Evolutionary conservation across 2,329 filamentous ascomycete species (phyloP).

Genomic region (Aurifilum marmelostoma): DNA sequence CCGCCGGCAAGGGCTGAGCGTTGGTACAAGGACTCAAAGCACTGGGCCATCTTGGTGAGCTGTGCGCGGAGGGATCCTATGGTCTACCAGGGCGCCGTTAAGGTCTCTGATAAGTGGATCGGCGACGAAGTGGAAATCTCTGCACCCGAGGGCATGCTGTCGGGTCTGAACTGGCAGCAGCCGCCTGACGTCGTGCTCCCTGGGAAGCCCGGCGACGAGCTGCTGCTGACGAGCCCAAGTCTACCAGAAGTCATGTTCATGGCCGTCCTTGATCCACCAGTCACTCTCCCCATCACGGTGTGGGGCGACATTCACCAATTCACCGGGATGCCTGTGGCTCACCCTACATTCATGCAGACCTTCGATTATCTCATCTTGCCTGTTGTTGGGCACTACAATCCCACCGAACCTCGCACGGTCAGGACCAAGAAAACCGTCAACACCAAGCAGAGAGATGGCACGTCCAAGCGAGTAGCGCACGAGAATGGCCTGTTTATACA

Average conservation of each 20-base stretch:
- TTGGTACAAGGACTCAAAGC: slow-evolving; percentile 47
- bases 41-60: slow-evolving; percentile 71
- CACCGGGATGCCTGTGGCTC: slow-evolving; percentile 51
- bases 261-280: slow-evolving; percentile 73
- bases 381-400: slow-evolving; percentile 53
- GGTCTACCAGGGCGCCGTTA: slow-evolving; percentile 59
- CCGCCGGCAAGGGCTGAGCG: slow-evolving; percentile 34
- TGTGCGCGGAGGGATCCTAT: slow-evolving; percentile 55
- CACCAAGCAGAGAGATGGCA: slow-evolving; percentile 41
- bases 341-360: slow-evolving; percentile 50
- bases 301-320: slow-evolving; percentile 65
- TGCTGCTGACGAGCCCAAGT: slow-evolving; percentile 53
- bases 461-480: slow-evolving; percentile 45
- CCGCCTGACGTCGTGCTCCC: slow-evolving; percentile 66
- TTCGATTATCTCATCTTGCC: slow-evolving; percentile 65
- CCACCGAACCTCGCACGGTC: slow-evolving; percentile 62
- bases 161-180: slow-evolving; percentile 71
- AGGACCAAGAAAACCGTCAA: slow-evolving; percentile 51
- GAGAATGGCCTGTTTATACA: slow-evolving; percentile 69
- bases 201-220: slow-evolving; percentile 51
- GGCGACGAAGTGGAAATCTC: slow-evolving; percentile 62
- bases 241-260: slow-evolving; percentile 75
- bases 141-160: slow-evolving; percentile 42
- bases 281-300: slow-evolving; percentile 68
- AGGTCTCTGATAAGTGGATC: slow-evolving; percentile 76